Conservation (phyloP, 1,284 basidiomycete species). For the Cutaneotrichosporon sp. region DNA sequence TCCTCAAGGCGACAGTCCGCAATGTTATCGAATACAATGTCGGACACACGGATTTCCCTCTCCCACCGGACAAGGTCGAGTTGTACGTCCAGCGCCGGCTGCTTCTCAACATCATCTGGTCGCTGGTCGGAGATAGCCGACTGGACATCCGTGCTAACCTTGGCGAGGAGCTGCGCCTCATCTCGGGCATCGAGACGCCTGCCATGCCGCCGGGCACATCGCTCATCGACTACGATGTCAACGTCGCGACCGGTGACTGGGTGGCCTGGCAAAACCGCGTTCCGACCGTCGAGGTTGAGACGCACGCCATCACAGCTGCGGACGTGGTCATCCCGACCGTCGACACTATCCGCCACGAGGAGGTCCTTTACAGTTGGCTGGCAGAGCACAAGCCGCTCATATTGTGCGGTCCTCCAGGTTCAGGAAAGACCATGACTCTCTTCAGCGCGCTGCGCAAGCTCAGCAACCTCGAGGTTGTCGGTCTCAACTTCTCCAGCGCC, state of each 20-base stretch:
- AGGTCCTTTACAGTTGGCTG: slow-evolving; percentile 96
- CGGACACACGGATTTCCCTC: slow-evolving; percentile 91
- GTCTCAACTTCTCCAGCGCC: slow-evolving; percentile 98
- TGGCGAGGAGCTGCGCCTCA: slow-evolving; percentile 78
- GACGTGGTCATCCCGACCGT: slow-evolving; percentile 98
- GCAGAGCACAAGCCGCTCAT: slow-evolving; percentile 98
- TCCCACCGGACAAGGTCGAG: slow-evolving; percentile 75
- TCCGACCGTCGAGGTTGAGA: slow-evolving; percentile 93
- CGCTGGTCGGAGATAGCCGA: slow-evolving; percentile 93
- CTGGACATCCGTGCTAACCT: slow-evolving; percentile 83
- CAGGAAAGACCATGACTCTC: slow-evolving; percentile 99
- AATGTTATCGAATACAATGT: slow-evolving; percentile 93
- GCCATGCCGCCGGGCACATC: slow-evolving; percentile 68
- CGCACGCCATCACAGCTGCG: slow-evolving; percentile 88
- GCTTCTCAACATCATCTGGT: slow-evolving; percentile 91
- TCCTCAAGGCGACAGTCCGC: slow-evolving; percentile 92
- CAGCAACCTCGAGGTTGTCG: slow-evolving; percentile 97
- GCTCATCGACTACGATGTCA: slow-evolving; percentile 93
- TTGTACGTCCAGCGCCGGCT: slow-evolving; percentile 88
- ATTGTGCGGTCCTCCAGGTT: slow-evolving; percentile 97
- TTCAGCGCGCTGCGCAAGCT: slow-evolving; percentile 97
- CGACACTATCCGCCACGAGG: slow-evolving; percentile 97
- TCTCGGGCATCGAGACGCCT: slow-evolving; percentile 87
- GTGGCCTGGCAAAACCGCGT: slow-evolving; percentile 85
- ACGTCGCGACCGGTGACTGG: slow-evolving; percentile 82